phyloP scores from a whole-genome alignment of 345 rosid genomes.

The Boechera retrofracta region DNA sequence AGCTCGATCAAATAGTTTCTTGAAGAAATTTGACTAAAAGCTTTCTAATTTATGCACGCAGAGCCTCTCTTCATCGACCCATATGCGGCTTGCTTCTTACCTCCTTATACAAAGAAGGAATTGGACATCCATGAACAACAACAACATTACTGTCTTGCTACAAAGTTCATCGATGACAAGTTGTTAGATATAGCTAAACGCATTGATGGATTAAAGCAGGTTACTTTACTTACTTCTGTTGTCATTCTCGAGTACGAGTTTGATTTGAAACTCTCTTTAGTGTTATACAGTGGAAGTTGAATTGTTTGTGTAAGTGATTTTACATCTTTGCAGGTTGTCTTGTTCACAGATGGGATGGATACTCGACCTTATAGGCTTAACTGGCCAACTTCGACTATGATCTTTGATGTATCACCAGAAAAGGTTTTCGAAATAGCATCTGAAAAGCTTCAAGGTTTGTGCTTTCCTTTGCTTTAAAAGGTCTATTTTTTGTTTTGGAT shows the following conservation, averaged over 20 bases:
- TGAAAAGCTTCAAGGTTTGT: conserved; percentile 70
- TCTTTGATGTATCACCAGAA: conserved; percentile 79
- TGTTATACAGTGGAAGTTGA: neutral
- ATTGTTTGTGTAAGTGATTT: conserved; percentile 14
- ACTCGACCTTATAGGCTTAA: conserved; percentile 91
- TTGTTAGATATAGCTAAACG: conserved; percentile 60
- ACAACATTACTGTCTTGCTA: conserved; percentile 67
- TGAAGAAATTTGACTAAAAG: neutral
- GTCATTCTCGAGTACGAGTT: neutral
- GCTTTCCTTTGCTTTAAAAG: conserved; percentile 21
- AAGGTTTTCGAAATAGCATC: conserved; percentile 61
- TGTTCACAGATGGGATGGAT: conserved; percentile 92
- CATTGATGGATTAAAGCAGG: conserved; percentile 87
- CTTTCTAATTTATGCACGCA: conserved; percentile 43
- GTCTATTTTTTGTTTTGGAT: neutral
- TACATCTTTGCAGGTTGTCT: conserved; percentile 68
- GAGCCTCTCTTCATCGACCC: conserved; percentile 90
- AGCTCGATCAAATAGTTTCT: conserved; percentile 9
- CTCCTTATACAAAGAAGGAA: conserved; percentile 53
- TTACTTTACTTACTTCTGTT: conserved; percentile 36
- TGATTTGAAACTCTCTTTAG: neutral
- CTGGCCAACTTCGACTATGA: conserved; percentile 85
- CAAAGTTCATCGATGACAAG: conserved; percentile 84
- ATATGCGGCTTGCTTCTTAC: conserved; percentile 81
- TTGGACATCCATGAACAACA: conserved; percentile 45